phyloP scores from a whole-genome alignment of 108 stramenopile species.

The Fragilariopsis cylindrus region DNA sequence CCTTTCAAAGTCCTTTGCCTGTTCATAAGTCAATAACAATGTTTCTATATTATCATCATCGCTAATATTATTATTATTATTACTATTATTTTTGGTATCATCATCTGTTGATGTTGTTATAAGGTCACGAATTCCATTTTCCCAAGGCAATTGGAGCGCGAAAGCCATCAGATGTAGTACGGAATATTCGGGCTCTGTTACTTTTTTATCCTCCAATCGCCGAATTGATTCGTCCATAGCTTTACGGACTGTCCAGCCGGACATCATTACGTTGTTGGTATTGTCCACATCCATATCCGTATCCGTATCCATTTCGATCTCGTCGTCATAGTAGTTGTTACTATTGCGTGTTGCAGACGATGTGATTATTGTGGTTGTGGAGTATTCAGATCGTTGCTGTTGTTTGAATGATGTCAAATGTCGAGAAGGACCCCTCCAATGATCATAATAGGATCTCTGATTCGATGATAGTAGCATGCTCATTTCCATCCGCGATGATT shows the following conservation, averaged over 20 bases:
- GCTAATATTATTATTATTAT: slow-evolving; percentile 1
- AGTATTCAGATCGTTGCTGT: not conserved
- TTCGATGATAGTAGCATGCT: not conserved
- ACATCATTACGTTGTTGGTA: not conserved
- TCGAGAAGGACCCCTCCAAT: not conserved
- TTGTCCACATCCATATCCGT: not conserved
- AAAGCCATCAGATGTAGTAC: slow-evolving; percentile 63
- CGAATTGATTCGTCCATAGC: slow-evolving; percentile 45
- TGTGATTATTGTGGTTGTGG: no score
- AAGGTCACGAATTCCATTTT: slow-evolving; percentile 57
- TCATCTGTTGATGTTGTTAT: not conserved
- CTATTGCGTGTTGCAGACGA: not conserved
- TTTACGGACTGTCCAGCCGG: slow-evolving; percentile 43
- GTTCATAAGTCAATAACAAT: slow-evolving; percentile 37
- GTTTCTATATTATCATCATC: no score
- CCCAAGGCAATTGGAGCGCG: slow-evolving; percentile 60
- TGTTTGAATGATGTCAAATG: not conserved
- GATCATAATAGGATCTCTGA: not conserved
- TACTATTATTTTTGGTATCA: slow-evolving; percentile 10
- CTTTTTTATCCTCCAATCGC: slow-evolving; percentile 36
- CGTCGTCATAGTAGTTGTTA: not conserved
- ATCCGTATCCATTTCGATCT: not conserved
- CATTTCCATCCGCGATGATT: not conserved
- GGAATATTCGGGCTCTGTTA: slow-evolving; percentile 67
- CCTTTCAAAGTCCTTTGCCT: slow-evolving; percentile 35